Base-by-base conservation (phyloP, 768 basidiomycete species). In the Sistotremastrum suecicum region DNA sequence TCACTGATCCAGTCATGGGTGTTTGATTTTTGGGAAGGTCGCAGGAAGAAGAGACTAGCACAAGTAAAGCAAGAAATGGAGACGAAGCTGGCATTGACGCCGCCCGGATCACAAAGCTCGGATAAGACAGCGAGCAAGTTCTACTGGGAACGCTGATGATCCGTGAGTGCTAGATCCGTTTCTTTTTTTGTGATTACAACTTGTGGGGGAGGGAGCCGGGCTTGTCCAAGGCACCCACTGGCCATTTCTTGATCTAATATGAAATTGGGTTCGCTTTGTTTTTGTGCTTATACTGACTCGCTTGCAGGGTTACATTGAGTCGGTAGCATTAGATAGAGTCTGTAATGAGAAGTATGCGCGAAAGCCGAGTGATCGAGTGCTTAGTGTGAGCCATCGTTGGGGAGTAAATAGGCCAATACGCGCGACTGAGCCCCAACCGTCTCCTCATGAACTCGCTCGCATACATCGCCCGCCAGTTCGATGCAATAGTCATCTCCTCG, bases 221-320 rank as follows among this genome's bases (percentile, higher is more conserved):
- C 60, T 12, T 34, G 48, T 40, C 20, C 20, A 20, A 20, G 80
- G 70, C 59, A 63, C 67, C 70, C 78, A 9, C 37, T 78, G 83
- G 76, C 63, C 61, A 51, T 60, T 69, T 70, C 85, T 88, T 88
- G 85, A 88, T 88, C 85, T 88, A 88, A 88, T 87, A 80, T 87
- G 85, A 88, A 72, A 54, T 51, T 42, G 31, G 4, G 36, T 37
- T 10, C 34, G 28, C 4, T 37, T 29, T 20, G 29, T 35, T 12
- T 11, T 49, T 30, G 34, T 5, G 5, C 9, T 43, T 20, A 20
- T 20, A 20, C 20, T 20, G 20, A 20, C 20, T 20, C 20, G 20
- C 20, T 20, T 20, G 20, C 20, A 20, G 20, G 20, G 20, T 20
- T 20, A 20, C 20, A 20, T 20, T 20, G 20, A 20, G 20, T 20